Conservation (phyloP, 257 asterid genomes). For the Ballota nigra region DNA sequence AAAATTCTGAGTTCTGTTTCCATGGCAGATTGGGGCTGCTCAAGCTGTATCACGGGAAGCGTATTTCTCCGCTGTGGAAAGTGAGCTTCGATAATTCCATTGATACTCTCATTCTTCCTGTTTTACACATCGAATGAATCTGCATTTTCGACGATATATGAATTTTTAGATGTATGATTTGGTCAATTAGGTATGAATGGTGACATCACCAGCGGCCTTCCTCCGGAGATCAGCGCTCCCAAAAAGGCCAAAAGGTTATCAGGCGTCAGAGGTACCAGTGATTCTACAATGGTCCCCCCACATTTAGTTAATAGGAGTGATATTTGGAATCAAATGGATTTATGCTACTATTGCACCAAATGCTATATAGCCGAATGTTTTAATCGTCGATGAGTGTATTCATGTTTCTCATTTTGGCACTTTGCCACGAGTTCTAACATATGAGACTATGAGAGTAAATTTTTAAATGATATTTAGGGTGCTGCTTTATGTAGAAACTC, state of each 20-base stretch:
- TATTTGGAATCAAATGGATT: neutral
- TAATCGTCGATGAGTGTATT: neutral
- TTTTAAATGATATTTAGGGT: neutral
- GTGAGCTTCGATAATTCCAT: conserved; percentile 29
- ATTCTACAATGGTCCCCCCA: neutral
- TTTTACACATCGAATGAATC: neutral
- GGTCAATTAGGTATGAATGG: conserved; percentile 42
- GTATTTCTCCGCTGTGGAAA: conserved; percentile 55
- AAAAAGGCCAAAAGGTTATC: conserved; percentile 47
- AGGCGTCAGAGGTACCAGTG: conserved; percentile 48
- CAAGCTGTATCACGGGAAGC: conserved; percentile 85
- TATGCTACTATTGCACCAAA: neutral
- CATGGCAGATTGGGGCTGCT: conserved; percentile 73
- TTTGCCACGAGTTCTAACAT: neutral
- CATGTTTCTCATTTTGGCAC: neutral
- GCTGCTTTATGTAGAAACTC: neutral
- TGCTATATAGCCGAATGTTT: neutral
- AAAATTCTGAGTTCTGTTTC: neutral
- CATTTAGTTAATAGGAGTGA: neutral
- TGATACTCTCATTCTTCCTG: neutral
- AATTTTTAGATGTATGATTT: neutral
- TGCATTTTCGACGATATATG: neutral
- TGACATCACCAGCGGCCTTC: conserved; percentile 31
- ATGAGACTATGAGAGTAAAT: neutral
- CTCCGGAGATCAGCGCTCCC: conserved; percentile 42